Evolutionary conservation across 2,329 filamentous ascomycete species (phyloP).

Genomic region (Gnomoniopsis sp.): DNA sequence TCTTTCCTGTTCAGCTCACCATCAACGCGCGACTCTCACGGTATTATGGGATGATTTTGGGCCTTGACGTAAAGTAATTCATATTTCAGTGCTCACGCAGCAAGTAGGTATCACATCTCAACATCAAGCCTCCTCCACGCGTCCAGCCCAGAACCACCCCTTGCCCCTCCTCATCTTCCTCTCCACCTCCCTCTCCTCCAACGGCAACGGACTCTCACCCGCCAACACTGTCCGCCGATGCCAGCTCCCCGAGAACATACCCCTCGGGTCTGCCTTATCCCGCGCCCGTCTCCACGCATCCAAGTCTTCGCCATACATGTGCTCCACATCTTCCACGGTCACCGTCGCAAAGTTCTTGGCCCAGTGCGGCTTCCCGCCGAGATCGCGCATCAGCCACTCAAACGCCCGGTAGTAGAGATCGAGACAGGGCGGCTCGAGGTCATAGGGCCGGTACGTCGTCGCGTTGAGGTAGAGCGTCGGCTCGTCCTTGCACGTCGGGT

Average conservation of each 20-base stretch:
- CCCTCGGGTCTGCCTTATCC: conserved; percentile 65
- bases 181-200: conserved; percentile 18
- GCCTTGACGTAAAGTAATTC: background rate
- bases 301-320: conserved; percentile 61
- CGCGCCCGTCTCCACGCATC: conserved; percentile 60
- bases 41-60: background rate
- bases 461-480: conserved; percentile 78
- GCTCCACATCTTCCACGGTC: conserved; percentile 51
- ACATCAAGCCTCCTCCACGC: conserved; percentile 2
- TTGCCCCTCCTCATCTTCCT: conserved; percentile 8
- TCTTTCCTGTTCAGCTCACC: too few relatives aligned
- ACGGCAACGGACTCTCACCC: conserved; percentile 16
- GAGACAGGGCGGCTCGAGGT: conserved; percentile 64
- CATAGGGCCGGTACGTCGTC: conserved; percentile 73
- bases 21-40: background rate
- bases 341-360: conserved; percentile 69
- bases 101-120: background rate
- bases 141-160: conserved; percentile 17
- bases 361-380: conserved; percentile 75
- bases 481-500: conserved; percentile 54
- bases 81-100: background rate
- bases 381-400: conserved; percentile 76
- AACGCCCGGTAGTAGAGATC: conserved; percentile 75
- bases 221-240: conserved; percentile 66
- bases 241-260: conserved; percentile 87